Percentiles rank a stretch among this genome's conserved stretches.
These are phyloP conservation scores for Flagelloscypha sp. DNA, from an alignment of 768 basidiomycete genomes.

Conservation along the genomic window DNA sequence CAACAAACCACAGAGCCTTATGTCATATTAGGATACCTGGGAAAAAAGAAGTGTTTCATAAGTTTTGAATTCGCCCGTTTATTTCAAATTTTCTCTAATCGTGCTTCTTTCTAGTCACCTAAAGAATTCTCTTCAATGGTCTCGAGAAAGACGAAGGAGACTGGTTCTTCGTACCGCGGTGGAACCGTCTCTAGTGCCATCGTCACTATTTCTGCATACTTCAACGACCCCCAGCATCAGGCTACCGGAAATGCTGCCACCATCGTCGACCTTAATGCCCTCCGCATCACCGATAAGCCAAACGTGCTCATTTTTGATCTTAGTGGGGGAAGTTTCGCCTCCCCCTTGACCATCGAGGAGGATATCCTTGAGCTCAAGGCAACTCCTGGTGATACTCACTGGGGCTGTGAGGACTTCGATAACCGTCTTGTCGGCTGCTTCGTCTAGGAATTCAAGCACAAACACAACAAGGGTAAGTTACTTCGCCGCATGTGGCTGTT, in stretches of 20 bases:
- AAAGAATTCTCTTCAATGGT: too few relatives aligned
- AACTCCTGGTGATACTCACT: conserved; percentile 59
- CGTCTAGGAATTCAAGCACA: conserved; percentile 42
- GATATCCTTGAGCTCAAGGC: conserved; percentile 67
- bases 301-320: conserved; percentile 67
- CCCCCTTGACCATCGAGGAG: conserved; percentile 58
- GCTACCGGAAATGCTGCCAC: conserved; percentile 40
- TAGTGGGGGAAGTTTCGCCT: conserved; percentile 67
- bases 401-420: conserved; percentile 44
- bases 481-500: conserved; percentile 26
- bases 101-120: too few relatives aligned
- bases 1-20: too few relatives aligned
- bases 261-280: conserved; percentile 37
- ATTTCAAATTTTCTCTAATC: too few relatives aligned
- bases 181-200: too few relatives aligned
- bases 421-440: conserved; percentile 42
- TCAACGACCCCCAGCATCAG: too few relatives aligned
- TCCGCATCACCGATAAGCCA: conserved; percentile 82
- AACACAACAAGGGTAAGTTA: conserved; percentile 36
- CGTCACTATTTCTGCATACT: too few relatives aligned
- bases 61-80: too few relatives aligned
- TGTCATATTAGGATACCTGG: too few relatives aligned
- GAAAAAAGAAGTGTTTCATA: too few relatives aligned
- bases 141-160: too few relatives aligned
- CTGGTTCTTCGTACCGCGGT: too few relatives aligned